phyloP scores from a whole-genome alignment of 2,329 filamentous ascomycete genomes.

The Aspergillus hortae region DNA sequence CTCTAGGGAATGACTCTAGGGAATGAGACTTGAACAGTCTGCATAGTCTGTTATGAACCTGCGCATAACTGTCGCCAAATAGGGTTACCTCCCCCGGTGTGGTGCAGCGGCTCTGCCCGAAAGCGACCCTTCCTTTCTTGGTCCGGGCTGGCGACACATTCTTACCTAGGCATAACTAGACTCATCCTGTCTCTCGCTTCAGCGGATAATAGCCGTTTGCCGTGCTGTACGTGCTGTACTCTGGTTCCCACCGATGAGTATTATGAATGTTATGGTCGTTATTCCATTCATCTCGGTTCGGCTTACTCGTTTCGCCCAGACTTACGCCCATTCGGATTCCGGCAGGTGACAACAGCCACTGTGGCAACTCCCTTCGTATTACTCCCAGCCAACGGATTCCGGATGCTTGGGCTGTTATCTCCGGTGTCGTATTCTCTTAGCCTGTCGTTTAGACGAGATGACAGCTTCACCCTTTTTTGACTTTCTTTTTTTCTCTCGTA shows the following conservation, averaged over 20 bases:
- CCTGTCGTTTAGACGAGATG: not conserved
- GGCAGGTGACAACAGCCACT: constrained; percentile 10
- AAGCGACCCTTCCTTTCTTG: constrained; percentile 13
- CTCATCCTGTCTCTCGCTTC: not conserved
- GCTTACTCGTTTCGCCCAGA: not conserved
- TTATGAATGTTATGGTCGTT: not conserved
- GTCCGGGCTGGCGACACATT: constrained; percentile 13
- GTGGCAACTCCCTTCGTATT: constrained; percentile 9
- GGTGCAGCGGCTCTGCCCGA: constrained; percentile 17
- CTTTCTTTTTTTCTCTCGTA: too few species aligned
- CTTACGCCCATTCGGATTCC: not conserved
- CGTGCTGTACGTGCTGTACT: too few species aligned
- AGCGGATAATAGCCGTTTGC: not conserved
- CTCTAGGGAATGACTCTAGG: too few species aligned
- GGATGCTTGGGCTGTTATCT: not conserved
- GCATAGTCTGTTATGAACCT: not conserved
- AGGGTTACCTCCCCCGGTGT: constrained; percentile 12
- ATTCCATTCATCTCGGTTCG: not conserved
- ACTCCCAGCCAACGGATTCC: constrained; percentile 2
- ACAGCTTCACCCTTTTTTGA: not conserved
- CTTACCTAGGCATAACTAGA: not conserved
- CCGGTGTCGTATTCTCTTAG: not conserved
- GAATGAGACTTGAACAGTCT: too few species aligned
- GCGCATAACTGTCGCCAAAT: constrained; percentile 1
- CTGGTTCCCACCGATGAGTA: not conserved